These are phyloP conservation scores for Boechera divaricarpa DNA, from an alignment of 345 rosid species.

Conservation along the genomic window DNA sequence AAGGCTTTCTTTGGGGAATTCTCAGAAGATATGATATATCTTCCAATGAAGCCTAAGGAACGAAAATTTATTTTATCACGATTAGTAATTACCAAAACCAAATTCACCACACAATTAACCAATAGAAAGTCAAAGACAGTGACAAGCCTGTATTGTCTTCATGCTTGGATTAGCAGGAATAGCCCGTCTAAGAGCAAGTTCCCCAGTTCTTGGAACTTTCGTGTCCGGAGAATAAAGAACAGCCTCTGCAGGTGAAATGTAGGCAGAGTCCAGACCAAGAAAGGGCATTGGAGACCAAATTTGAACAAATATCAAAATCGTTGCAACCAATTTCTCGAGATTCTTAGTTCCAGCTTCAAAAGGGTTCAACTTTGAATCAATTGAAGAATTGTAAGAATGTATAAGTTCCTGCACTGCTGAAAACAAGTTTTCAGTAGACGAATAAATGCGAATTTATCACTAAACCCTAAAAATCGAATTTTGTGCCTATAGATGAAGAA, in stretches of 20 bases:
- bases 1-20: conserved; percentile 97
- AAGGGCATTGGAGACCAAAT: conserved; percentile 66
- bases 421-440: conserved; percentile 44
- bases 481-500: neutral
- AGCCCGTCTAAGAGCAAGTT: conserved; percentile 87
- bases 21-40: conserved; percentile 88
- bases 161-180: conserved; percentile 90
- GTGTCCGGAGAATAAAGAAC: conserved; percentile 91
- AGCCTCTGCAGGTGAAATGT: conserved; percentile 66
- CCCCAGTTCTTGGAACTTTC: conserved; percentile 92
- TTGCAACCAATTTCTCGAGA: conserved; percentile 57
- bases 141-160: conserved; percentile 77
- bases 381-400: conserved; percentile 33
- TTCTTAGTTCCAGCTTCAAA: conserved; percentile 45
- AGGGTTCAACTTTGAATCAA: conserved; percentile 41
- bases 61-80: neutral
- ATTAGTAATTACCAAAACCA: conserved; percentile 18
- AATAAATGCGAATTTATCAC: neutral
- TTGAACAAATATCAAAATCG: conserved; percentile 60
- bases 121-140: conserved; percentile 3
- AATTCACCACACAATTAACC: neutral
- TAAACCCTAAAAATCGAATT: neutral
- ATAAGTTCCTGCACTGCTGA: conserved; percentile 62
- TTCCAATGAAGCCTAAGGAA: conserved; percentile 75
- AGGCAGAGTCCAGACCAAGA: conserved; percentile 56